Base-by-base conservation (phyloP, 306 rosid species). In the Phaseolus lunatus region DNA sequence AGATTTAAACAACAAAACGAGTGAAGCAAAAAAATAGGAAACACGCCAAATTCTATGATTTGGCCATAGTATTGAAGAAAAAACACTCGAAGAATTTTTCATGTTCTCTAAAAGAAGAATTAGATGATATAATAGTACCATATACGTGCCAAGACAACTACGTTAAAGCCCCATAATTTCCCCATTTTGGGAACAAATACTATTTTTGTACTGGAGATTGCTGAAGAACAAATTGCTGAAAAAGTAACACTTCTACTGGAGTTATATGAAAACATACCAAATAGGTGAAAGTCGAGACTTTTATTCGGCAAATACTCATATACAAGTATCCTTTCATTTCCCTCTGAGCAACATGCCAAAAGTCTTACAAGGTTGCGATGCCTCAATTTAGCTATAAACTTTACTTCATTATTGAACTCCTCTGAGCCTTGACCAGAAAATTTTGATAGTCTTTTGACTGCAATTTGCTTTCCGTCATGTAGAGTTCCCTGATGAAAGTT, bases 391-490 rank as follows among this genome's bases (percentile, higher is more conserved):
- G 70, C 49, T 35, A 64, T 37, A 19, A 37, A 37, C 49, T 2
- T 64, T 64, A 64, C 70, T 64, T 64, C 49, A 3, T 64, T 64
- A 3, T 11, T 37, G 29, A 64, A 64, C 70, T 64, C 70, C 50
- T 80, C 72, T 10, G 54, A 56, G 13, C 94, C 91, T 72, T 87
- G 91, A 45, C 75, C 31, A 2, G 91, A 90, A 49, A 67, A 66
- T 69, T 43, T 57, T 9, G 90, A 86, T 8, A 90, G 83, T 27
- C 91, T 90, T 78, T 90, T 90, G 3, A 90, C 87, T 0, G 91
- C 90, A 24, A 86, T 77, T 67, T 63, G 78, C 58, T 73, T 80
- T 16, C 90, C 90, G 70, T 84, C 75, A 22, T 81, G 68, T 9
- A 90, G 82, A 64, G 12, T 76, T 9, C 91, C 92, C 93, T 87